Evolutionary conservation across 164 flowering plant species (phyloP).

Genomic region (Aristolochia fimbriata): DNA sequence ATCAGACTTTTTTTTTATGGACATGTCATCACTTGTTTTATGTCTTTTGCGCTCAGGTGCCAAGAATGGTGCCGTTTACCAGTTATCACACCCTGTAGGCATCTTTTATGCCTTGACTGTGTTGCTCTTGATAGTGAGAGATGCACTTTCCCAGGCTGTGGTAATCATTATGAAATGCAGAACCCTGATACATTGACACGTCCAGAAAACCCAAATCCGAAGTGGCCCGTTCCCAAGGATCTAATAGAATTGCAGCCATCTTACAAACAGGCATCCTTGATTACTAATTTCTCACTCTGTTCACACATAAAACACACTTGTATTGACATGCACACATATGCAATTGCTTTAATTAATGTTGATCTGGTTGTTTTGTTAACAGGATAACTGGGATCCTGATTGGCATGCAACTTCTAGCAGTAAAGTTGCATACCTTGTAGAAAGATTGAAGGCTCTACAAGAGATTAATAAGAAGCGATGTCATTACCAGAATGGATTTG

Average conservation of each 20-base stretch:
- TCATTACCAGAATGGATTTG: slow-evolving; percentile 14
- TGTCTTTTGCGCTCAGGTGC: slow-evolving; percentile 38
- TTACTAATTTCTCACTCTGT: neutral
- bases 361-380: slow-evolving; percentile 2
- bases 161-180: slow-evolving; percentile 77
- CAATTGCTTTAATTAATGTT: neutral
- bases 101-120: slow-evolving; percentile 86
- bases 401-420: slow-evolving; percentile 99
- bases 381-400: slow-evolving; percentile 99
- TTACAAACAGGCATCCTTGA: slow-evolving; percentile 62
- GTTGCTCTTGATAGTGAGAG: slow-evolving; percentile 76
- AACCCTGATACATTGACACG: slow-evolving; percentile 79
- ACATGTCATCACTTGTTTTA: too few species aligned
- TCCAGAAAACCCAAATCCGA: slow-evolving; percentile 93
- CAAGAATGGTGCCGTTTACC: slow-evolving; percentile 93
- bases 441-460: slow-evolving; percentile 49
- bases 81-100: slow-evolving; percentile 90
- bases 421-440: slow-evolving; percentile 76
- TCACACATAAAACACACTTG: neutral
- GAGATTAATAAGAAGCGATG: slow-evolving; percentile 28
- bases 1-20: too few species aligned
- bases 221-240: slow-evolving; percentile 99
- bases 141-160: slow-evolving; percentile 82
- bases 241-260: slow-evolving; percentile 98
- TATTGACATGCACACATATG: neutral